These are phyloP conservation scores for Ceratocystis eucalypticola DNA, from an alignment of 2,329 filamentous ascomycete genomes.

Conservation along the genomic window DNA sequence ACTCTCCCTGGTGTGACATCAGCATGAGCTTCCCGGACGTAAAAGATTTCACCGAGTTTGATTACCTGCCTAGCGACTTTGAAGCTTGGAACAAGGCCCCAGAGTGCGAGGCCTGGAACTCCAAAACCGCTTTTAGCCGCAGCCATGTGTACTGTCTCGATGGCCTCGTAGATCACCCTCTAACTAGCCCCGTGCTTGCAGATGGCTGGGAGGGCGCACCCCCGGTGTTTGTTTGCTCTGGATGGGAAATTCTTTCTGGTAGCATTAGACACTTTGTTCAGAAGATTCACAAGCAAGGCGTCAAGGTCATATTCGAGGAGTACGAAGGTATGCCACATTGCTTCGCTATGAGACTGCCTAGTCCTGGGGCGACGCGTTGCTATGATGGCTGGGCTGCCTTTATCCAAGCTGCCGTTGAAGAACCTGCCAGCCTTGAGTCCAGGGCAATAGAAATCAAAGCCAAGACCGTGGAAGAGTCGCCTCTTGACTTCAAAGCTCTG, in stretches of 20 bases:
- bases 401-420: conserved; percentile 31
- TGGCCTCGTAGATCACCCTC: conserved; percentile 46
- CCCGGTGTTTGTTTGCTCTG: conserved; percentile 54
- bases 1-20: conserved; percentile 60
- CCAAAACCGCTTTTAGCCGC: conserved; percentile 39
- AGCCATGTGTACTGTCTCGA: conserved; percentile 43
- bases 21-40: conserved; percentile 37
- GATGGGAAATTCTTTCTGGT: conserved; percentile 59
- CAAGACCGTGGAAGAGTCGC: conserved; percentile 37
- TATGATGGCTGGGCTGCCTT: conserved; percentile 45
- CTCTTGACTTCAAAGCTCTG: conserved; percentile 32
- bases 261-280: conserved; percentile 49
- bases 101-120: conserved; percentile 40
- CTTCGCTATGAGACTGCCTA: conserved; percentile 46
- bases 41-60: conserved; percentile 24
- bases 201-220: conserved; percentile 47
- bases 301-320: conserved; percentile 51
- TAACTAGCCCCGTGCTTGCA: conserved; percentile 49
- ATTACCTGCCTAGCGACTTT: conserved; percentile 32
- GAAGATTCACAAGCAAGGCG: conserved; percentile 42
- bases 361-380: conserved; percentile 33
- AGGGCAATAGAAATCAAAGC: conserved; percentile 36
- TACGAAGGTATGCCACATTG: conserved; percentile 73
- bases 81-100: conserved; percentile 22
- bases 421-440: conserved; percentile 27